Conservation (phyloP, 495 filamentous ascomycete genomes). For the Talaromyces adpressus region DNA sequence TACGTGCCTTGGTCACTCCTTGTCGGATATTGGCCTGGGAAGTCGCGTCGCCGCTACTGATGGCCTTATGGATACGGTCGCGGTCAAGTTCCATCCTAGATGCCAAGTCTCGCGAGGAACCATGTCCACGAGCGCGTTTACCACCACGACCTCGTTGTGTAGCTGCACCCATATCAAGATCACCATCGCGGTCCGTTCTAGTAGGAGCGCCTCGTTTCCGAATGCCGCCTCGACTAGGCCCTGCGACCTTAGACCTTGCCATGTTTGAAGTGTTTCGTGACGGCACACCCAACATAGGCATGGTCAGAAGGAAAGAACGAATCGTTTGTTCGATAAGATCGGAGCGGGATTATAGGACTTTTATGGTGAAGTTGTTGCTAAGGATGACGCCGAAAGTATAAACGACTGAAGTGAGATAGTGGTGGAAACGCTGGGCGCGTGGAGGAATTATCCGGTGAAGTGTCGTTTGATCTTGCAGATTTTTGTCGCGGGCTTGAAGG, state of each 20-base stretch:
- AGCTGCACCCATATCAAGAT: conserved; percentile 67
- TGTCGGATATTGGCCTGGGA: conserved; percentile 36
- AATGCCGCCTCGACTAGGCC: conserved; percentile 56
- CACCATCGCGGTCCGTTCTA: conserved; percentile 70
- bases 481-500: not conserved
- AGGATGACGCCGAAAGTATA: not conserved
- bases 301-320: not conserved
- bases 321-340: not conserved
- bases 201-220: conserved; percentile 52
- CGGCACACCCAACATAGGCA: conserved; percentile 5
- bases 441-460: not conserved
- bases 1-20: conserved; percentile 13
- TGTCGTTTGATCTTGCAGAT: not conserved
- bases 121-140: conserved; percentile 30
- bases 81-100: conserved; percentile 20
- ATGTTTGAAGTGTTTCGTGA: conserved; percentile 18
- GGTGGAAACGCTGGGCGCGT: not conserved
- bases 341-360: not conserved
- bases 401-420: not conserved
- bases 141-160: conserved; percentile 28
- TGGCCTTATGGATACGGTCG: conserved; percentile 23
- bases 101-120: conserved; percentile 14
- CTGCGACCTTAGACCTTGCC: conserved; percentile 27
- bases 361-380: not conserved
- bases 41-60: conserved; percentile 32